These are phyloP conservation scores for Boechera stricta DNA, from an alignment of 345 rosid species.

Conservation along the genomic window DNA sequence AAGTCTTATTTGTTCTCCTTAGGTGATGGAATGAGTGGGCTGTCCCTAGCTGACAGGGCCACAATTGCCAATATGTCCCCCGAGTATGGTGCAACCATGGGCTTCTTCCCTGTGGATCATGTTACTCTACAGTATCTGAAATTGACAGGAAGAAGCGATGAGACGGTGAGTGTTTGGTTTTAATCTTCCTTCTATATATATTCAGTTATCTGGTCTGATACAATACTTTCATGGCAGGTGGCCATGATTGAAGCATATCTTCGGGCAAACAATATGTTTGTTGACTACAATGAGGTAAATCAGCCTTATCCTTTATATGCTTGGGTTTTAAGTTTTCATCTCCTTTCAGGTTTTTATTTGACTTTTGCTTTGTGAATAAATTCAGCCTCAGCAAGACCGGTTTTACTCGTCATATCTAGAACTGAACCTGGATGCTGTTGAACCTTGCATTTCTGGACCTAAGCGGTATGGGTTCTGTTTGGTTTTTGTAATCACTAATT, in stretches of 20 bases:
- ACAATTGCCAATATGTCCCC: constrained; percentile 99
- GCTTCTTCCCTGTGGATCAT: constrained; percentile 99
- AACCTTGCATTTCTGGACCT: constrained; percentile 97
- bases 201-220: constrained; percentile 6
- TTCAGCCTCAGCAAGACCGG: constrained; percentile 45
- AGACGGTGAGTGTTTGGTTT: constrained; percentile 67
- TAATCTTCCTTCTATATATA: not conserved
- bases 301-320: not conserved
- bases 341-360: constrained; percentile 6
- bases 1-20: constrained; percentile 37
- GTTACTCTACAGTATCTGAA: constrained; percentile 92
- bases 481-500: not conserved
- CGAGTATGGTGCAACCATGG: constrained; percentile 99
- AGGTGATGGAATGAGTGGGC: constrained; percentile 94
- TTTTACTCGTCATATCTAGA: constrained; percentile 78
- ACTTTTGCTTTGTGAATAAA: constrained; percentile 20
- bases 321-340: not conserved
- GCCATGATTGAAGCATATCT: constrained; percentile 90
- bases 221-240: constrained; percentile 27
- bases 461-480: constrained; percentile 64
- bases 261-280: constrained; percentile 96
- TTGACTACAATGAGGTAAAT: constrained; percentile 89
- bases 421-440: constrained; percentile 77
- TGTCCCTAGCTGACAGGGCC: constrained; percentile 98
- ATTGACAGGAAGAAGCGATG: constrained; percentile 98